phyloP scores from a whole-genome alignment of 2,329 filamentous ascomycete genomes.

The Teratosphaeria pseudoeucalypti region DNA sequence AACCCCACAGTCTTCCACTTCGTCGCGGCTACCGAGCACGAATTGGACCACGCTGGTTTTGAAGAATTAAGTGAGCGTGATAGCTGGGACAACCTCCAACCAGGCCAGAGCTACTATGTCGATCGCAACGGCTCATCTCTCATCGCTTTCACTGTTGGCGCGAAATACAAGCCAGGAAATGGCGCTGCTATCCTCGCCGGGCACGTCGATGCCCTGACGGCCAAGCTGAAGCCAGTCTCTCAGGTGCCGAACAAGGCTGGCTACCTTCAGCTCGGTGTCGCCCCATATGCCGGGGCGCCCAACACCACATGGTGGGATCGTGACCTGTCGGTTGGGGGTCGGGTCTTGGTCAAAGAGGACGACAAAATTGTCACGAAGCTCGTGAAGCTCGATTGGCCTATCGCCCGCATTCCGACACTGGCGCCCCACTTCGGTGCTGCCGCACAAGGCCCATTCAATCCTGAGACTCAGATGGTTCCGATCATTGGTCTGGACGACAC shows the following conservation, averaged over 20 bases:
- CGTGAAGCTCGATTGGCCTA: conserved; percentile 88
- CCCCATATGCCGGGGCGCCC: conserved; percentile 80
- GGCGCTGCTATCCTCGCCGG: conserved; percentile 82
- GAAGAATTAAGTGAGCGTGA: conserved; percentile 69
- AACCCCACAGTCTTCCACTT: conserved; percentile 94
- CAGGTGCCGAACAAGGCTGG: conserved; percentile 75
- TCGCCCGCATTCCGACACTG: conserved; percentile 82
- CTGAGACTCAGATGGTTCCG: conserved; percentile 87
- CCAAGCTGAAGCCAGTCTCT: conserved; percentile 82
- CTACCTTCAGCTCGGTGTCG: conserved; percentile 80
- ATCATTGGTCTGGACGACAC: conserved; percentile 75
- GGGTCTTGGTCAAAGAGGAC: conserved; percentile 71
- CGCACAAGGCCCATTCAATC: conserved; percentile 58
- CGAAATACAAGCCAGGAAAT: conserved; percentile 70
- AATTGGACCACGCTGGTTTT: conserved; percentile 64
- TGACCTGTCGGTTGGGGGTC: conserved; percentile 80
- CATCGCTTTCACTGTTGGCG: conserved; percentile 76
- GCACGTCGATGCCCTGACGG: conserved; percentile 86
- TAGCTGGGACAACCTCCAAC: conserved; percentile 61
- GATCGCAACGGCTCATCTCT: conserved; percentile 77
- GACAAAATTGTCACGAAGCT: conserved; percentile 72
- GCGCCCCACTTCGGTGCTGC: conserved; percentile 86
- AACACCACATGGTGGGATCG: conserved; percentile 96
- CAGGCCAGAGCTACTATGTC: conserved; percentile 80
- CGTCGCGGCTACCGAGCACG: conserved; percentile 65